phyloP scores from a whole-genome alignment of 202 grass and related monocot species.

The Digitaria exilis region DNA sequence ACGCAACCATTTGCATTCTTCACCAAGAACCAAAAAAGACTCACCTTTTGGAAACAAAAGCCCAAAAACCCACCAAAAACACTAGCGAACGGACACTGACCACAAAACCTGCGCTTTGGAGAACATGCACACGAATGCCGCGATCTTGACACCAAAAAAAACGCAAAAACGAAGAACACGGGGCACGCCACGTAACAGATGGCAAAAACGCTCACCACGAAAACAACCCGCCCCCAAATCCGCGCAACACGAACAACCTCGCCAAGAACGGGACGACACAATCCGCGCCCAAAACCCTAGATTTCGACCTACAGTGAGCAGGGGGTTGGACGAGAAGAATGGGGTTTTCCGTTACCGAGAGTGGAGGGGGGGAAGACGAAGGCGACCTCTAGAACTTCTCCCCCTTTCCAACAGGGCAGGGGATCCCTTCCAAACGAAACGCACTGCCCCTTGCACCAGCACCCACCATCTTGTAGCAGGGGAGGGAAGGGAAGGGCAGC shows the following conservation, averaged over 20 bases:
- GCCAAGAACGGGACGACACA: not conserved
- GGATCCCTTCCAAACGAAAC: not conserved
- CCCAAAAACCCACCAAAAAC: not conserved
- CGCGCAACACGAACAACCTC: not conserved
- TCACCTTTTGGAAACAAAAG: not conserved
- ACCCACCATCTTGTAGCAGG: not conserved
- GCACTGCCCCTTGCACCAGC: not conserved
- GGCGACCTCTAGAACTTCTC: constrained; percentile 6
- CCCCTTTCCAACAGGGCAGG: not conserved
- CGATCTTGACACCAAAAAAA: not conserved
- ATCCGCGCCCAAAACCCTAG: constrained; percentile 42
- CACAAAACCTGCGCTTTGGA: not conserved
- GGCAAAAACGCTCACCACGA: not conserved
- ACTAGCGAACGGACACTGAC: not conserved
- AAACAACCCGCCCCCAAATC: not conserved
- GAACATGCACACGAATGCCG: constrained; percentile 40
- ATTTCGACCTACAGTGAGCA: constrained; percentile 1
- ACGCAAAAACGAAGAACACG: not conserved
- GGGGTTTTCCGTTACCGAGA: constrained; percentile 23
- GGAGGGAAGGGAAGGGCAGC: not conserved
- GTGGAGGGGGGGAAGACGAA: not conserved
- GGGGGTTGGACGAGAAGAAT: no score
- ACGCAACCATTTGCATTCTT: not conserved
- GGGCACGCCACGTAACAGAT: no score
- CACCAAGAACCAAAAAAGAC: not conserved